Percentiles rank a stretch among this genome's conserved stretches.
Conservation (phyloP, 2,329 filamentous ascomycete genomes). For the Ophiostoma sp. region DNA sequence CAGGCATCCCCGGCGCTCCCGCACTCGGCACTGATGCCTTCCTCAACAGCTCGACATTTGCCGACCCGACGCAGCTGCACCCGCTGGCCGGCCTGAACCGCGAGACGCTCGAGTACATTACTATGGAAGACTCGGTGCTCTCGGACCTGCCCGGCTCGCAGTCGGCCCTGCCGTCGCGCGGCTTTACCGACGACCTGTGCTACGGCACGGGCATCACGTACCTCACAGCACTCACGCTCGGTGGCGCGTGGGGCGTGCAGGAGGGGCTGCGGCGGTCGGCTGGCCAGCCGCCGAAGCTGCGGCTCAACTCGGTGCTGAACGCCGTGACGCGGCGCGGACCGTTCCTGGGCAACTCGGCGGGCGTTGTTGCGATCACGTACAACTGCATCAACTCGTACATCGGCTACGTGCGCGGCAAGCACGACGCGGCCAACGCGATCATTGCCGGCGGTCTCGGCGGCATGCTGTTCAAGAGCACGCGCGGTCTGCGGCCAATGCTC, state of each 20-base stretch:
- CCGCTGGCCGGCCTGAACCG: slow-evolving; percentile 89
- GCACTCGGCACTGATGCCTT: slow-evolving; percentile 73
- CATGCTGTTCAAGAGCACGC: slow-evolving; percentile 94
- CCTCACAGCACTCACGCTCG: slow-evolving; percentile 74
- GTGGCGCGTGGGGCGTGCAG: slow-evolving; percentile 85
- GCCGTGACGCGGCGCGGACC: slow-evolving; percentile 87
- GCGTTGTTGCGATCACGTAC: slow-evolving; percentile 92
- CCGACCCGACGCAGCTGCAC: slow-evolving; percentile 84
- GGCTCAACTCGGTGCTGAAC: slow-evolving; percentile 91
- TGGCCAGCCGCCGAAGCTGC: slow-evolving; percentile 75
- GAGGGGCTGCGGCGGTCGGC: slow-evolving; percentile 81
- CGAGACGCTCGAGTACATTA: slow-evolving; percentile 90
- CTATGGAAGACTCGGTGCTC: slow-evolving; percentile 84
- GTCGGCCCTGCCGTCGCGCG: slow-evolving; percentile 86
- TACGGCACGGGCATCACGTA: slow-evolving; percentile 97
- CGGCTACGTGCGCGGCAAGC: slow-evolving; percentile 72
- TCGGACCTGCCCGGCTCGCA: slow-evolving; percentile 79
- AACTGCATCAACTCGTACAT: slow-evolving; percentile 86
- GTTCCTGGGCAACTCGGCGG: slow-evolving; percentile 92
- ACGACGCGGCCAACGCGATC: slow-evolving; percentile 86
- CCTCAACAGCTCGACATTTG: slow-evolving; percentile 66
- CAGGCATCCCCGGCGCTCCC: too few species aligned
- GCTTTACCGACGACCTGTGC: slow-evolving; percentile 96
- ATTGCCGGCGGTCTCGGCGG: slow-evolving; percentile 80
- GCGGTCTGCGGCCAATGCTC: slow-evolving; percentile 84